Percentiles rank a stretch among this genome's conserved stretches.
phyloP scores from a whole-genome alignment of 208 protist genomes.

The Leishmania tarentolae region DNA sequence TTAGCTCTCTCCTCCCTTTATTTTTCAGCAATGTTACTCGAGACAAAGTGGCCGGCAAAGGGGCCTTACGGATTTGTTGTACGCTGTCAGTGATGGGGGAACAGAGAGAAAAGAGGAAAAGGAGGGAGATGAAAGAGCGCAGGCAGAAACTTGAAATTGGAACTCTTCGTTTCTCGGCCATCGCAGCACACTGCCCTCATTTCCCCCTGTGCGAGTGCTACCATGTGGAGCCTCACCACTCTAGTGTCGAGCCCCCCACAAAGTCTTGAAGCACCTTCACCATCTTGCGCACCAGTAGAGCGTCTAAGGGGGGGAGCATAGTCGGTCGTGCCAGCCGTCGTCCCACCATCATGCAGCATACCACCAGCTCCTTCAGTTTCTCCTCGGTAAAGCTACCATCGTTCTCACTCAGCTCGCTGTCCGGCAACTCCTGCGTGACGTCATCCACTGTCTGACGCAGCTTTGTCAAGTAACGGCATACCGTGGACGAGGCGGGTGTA shows the following conservation, averaged over 20 bases:
- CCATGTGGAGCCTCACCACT: conserved; percentile 43
- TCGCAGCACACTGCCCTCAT: not conserved
- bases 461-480: conserved; percentile 18
- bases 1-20: not conserved
- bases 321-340: conserved; percentile 25
- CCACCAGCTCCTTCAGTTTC: conserved; percentile 48
- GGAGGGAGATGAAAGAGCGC: not conserved
- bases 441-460: conserved; percentile 2
- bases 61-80: not conserved
- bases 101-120: not conserved
- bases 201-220: not conserved
- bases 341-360: conserved; percentile 40
- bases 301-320: conserved; percentile 8
- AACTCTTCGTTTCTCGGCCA: not conserved
- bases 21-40: not conserved
- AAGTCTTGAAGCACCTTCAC: conserved; percentile 42
- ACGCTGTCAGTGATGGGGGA: not conserved
- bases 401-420: conserved; percentile 25
- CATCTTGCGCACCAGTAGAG: conserved; percentile 25
- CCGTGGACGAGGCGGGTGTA: conserved; percentile 4
- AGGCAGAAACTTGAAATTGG: not conserved
- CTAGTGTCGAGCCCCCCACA: conserved; percentile 44
- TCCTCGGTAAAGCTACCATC: conserved; percentile 62
- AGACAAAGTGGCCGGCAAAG: not conserved
- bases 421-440: not conserved